These are phyloP conservation scores for Collybia nuda DNA, from an alignment of 768 basidiomycete species.

Conservation along the genomic window DNA sequence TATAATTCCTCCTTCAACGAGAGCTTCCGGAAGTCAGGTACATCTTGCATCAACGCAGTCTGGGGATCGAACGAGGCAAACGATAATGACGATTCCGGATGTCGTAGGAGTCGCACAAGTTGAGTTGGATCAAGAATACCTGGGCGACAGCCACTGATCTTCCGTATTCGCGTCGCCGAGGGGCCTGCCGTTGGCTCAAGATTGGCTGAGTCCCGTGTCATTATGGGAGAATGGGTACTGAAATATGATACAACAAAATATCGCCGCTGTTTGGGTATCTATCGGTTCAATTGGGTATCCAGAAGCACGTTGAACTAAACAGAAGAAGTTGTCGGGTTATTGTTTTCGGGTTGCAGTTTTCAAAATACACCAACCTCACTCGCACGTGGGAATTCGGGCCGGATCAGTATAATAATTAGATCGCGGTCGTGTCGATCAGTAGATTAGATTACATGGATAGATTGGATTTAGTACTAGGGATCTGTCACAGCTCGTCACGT, in stretches of 20 bases:
- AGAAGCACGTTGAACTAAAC: too few species aligned
- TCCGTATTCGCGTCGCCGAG: constrained; percentile 14
- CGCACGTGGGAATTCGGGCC: too few species aligned
- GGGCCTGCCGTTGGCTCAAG: constrained; percentile 16
- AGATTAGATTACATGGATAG: constrained; percentile 13
- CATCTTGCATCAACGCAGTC: constrained; percentile 48
- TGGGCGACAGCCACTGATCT: constrained; percentile 48
- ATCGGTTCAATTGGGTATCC: too few species aligned
- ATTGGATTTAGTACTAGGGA: not conserved
- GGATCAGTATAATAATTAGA: not conserved
- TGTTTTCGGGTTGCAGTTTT: too few species aligned
- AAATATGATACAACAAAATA: too few species aligned
- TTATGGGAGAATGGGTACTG: not conserved
- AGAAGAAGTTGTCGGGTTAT: too few species aligned
- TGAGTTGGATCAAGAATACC: constrained; percentile 69
- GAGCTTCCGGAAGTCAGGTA: constrained; percentile 37
- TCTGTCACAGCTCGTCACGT: constrained; percentile 1
- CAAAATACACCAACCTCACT: too few species aligned
- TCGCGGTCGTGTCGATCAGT: not conserved
- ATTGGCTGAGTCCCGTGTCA: constrained; percentile 3
- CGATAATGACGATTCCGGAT: constrained; percentile 54
- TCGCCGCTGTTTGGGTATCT: too few species aligned
- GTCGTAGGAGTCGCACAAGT: constrained; percentile 57
- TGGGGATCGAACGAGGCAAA: constrained; percentile 78
- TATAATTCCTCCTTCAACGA: constrained; percentile 46